Percentiles rank a stretch among this genome's conserved stretches.
Conservation (phyloP, 1,284 basidiomycete genomes). For the Ganoderma meredithae region DNA sequence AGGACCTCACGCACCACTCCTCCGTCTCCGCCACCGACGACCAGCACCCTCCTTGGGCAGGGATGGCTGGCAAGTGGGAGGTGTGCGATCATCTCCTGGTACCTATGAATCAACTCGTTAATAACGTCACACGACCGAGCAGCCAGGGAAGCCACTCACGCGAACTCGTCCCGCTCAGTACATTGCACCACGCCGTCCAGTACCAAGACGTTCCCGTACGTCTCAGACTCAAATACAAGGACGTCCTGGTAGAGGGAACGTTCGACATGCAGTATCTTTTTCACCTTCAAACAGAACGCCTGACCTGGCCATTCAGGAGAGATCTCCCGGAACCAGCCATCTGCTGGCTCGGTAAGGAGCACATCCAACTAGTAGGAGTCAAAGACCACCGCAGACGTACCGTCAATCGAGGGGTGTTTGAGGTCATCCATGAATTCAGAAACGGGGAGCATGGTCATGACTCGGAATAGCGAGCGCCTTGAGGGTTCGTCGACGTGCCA, state of each 20-base stretch:
- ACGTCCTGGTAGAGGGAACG: conserved; percentile 96
- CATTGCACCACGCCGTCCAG: conserved; percentile 97
- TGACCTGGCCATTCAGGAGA: conserved; percentile 98
- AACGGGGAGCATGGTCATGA: neutral
- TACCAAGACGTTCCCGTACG: conserved; percentile 95
- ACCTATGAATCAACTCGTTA: conserved; percentile 53
- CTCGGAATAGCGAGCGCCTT: neutral
- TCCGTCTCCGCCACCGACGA: conserved; percentile 96
- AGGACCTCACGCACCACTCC: conserved; percentile 97
- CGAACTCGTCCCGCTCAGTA: conserved; percentile 98
- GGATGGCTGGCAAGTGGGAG: conserved; percentile 85
- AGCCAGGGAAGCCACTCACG: conserved; percentile 61
- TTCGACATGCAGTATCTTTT: conserved; percentile 94
- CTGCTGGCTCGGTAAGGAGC: conserved; percentile 49
- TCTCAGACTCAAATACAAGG: conserved; percentile 94
- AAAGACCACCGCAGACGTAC: neutral
- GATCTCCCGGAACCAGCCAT: conserved; percentile 98
- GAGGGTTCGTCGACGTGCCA: neutral
- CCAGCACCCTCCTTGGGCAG: conserved; percentile 87
- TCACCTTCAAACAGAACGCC: conserved; percentile 95
- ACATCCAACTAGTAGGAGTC: too few species aligned
- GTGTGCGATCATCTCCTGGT: conserved; percentile 99
- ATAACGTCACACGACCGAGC: neutral
- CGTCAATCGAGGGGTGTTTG: neutral
- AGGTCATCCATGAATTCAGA: neutral